These are phyloP conservation scores for Acidiella bohemica DNA, from an alignment of 495 filamentous ascomycete genomes.

Conservation along the genomic window DNA sequence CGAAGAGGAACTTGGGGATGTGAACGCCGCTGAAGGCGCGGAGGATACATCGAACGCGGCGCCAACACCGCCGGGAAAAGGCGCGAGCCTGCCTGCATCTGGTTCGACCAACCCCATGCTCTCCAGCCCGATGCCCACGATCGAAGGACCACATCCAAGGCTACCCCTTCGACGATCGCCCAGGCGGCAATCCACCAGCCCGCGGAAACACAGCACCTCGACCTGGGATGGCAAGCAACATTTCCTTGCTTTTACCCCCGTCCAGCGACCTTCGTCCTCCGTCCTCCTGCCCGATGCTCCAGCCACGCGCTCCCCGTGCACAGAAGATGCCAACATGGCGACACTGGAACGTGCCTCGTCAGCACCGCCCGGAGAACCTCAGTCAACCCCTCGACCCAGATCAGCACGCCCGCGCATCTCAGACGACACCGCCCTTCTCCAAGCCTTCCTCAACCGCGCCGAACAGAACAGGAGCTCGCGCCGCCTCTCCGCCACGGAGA, in stretches of 20 bases:
- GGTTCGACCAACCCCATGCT: too few species aligned
- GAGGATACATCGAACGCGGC: too few species aligned
- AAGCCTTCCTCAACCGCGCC: constrained; percentile 47
- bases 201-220: constrained; percentile 5
- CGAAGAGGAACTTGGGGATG: too few species aligned
- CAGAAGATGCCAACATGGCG: background rate
- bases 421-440: constrained; percentile 47
- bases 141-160: constrained; percentile 2
- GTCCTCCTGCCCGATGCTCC: background rate
- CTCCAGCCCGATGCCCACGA: constrained; percentile 2
- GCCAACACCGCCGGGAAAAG: background rate
- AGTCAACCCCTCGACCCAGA: constrained; percentile 2
- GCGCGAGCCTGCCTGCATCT: too few species aligned
- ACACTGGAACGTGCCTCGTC: constrained; percentile 7
- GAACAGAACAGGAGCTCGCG: constrained; percentile 39
- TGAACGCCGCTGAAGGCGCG: too few species aligned
- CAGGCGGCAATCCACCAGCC: constrained; percentile 11
- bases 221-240: constrained; percentile 3
- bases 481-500: constrained; percentile 27
- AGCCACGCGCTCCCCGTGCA: background rate
- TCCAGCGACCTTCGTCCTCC: background rate
- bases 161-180: constrained; percentile 2
- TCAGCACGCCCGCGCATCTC: constrained; percentile 17
- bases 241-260: constrained; percentile 9
- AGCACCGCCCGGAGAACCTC: constrained; percentile 15